Base-by-base conservation (phyloP, 305 asterid species). In the Fraxinus velutina region DNA sequence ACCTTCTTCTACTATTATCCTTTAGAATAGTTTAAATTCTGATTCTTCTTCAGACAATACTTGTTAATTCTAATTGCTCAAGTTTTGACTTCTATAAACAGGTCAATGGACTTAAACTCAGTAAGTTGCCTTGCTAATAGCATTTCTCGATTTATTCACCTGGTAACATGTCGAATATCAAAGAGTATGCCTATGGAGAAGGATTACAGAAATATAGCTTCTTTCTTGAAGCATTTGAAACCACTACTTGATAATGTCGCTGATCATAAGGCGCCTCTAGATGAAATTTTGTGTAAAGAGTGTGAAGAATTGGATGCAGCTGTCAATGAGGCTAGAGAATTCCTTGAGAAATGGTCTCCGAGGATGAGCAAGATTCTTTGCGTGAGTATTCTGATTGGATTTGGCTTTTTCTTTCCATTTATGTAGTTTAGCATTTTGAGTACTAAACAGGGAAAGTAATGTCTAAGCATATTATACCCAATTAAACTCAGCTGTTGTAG, bases 271-370 rank as follows among this genome's bases (percentile, higher is more conserved):
- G 89, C 88, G 73, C 86, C 90, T 32, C 83, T 79, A 50, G 93
- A 87, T 75, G 97, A 89, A 82, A 84, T 86, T 44, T 82, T 91
- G 15, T 87, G 78, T 74, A 83, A 86, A 84, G 91, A 88, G 83
- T 95, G 93, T 37, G 97, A 92, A 89, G 95, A 90, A 85, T 78
- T 96, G 84, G 98, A 96, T 89, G 37, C 84, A 79, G 90, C 91
- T 50, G 88, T 96, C 52, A 92, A 93, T 73, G 98, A 91, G 84
- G 93, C 96, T 84, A 85, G 99, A 88, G 97, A 90, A 76, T 89
- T 93, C 85, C 91, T 96, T 22, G 98, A 94, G 90, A 91, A 89
- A 87, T 94, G 97, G 97, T 90, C 98, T 76, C 92, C 94, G 29
- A 91, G 84, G 88, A 92, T 57, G 93, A 94, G 99, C 97, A 96